Conservation (phyloP, 2,329 filamentous ascomycete species). For the Diaporthe citri region DNA sequence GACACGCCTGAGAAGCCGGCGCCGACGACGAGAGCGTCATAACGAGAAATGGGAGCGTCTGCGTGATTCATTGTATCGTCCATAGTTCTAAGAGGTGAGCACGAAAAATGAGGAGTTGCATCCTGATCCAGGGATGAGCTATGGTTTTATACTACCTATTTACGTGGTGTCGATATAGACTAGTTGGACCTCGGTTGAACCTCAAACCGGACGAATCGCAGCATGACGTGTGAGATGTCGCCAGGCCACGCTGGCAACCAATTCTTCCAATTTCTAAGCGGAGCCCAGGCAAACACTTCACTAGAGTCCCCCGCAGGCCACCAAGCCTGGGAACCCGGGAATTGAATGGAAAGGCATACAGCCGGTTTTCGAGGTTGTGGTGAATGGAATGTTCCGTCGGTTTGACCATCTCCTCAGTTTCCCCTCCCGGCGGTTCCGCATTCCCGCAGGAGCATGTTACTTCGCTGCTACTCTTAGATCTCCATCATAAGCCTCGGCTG, state of each 20-base stretch:
- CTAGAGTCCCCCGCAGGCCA: background rate
- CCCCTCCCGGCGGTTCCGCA: conserved; percentile 14
- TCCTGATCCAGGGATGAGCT: background rate
- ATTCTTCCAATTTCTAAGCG: background rate
- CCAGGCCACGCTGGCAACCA: background rate
- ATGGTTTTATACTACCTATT: background rate
- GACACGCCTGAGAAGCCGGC: conserved; percentile 34
- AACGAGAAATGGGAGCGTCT: background rate
- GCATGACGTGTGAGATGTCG: conserved; percentile 1
- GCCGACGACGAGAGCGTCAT: conserved; percentile 32
- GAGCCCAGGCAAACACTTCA: background rate
- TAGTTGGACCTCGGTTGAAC: background rate
- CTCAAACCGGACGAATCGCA: background rate
- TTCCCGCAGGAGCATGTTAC: background rate
- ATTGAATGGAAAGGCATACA: background rate
- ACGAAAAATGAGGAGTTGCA: background rate
- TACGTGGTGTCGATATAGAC: background rate
- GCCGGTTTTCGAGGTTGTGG: background rate
- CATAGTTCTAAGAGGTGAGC: background rate
- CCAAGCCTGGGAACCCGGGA: background rate
- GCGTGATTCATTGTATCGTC: background rate
- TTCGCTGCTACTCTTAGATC: background rate
- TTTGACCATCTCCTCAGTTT: background rate
- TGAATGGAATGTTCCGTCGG: background rate
- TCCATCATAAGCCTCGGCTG: background rate